Percentiles rank a stretch among this genome's conserved stretches.
phyloP scores from a whole-genome alignment of 2,329 filamentous ascomycete species.

The Penicillium capsulatum region DNA sequence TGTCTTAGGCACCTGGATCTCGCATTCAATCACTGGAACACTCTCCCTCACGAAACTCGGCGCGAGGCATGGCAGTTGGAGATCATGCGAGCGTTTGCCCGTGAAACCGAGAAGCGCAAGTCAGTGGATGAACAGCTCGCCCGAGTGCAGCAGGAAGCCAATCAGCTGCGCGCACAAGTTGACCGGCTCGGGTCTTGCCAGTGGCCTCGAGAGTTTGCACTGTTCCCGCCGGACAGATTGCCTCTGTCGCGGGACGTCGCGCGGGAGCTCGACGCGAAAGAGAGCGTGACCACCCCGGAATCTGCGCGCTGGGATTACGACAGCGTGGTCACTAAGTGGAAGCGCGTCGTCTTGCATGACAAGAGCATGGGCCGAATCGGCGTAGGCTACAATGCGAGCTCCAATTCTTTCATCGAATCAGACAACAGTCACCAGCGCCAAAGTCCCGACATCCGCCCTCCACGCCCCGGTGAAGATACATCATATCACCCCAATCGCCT shows the following conservation, averaged over 20 bases:
- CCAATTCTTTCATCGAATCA: constrained; percentile 8
- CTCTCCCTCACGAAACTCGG: constrained; percentile 54
- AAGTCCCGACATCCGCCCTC: constrained; percentile 16
- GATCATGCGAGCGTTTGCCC: constrained; percentile 45
- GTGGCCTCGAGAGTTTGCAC: constrained; percentile 47
- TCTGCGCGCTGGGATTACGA: constrained; percentile 47
- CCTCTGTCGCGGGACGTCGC: constrained; percentile 39
- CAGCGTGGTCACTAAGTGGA: constrained; percentile 47
- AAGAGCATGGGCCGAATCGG: constrained; percentile 41
- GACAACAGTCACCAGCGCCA: constrained; percentile 12
- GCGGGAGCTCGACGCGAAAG: constrained; percentile 35
- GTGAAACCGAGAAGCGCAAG: constrained; percentile 44
- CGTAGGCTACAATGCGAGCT: constrained; percentile 23
- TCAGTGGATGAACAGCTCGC: constrained; percentile 43
- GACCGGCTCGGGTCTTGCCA: constrained; percentile 46
- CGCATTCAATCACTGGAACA: constrained; percentile 72
- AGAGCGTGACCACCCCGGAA: constrained; percentile 33
- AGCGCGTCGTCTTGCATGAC: constrained; percentile 45
- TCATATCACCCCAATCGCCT: constrained; percentile 22
- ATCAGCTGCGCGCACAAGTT: constrained; percentile 47
- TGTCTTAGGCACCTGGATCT: constrained; percentile 71
- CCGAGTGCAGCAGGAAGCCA: constrained; percentile 46
- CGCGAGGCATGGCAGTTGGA: constrained; percentile 46
- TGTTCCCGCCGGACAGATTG: constrained; percentile 46
- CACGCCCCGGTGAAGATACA: constrained; percentile 22